Conservation (phyloP, 1,139 yeast genomes). For the Petasospora rhodanensis region DNA sequence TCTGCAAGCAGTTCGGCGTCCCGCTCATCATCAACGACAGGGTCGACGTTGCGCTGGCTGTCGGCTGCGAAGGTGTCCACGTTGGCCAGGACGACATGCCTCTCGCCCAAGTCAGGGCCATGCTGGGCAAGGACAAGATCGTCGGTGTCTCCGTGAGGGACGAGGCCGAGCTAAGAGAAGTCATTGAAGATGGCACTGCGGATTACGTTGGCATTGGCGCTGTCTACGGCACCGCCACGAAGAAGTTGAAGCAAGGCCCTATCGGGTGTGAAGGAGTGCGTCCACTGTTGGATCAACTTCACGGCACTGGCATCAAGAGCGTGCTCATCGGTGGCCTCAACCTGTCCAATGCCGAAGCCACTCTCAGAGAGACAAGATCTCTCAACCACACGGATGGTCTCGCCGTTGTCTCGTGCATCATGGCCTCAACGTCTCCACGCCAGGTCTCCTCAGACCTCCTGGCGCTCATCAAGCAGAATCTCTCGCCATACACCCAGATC, state of each 20-base stretch:
- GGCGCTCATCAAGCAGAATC: neutral
- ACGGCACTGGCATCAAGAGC: conserved; percentile 43
- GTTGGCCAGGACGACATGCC: conserved; percentile 92
- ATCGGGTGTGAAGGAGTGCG: conserved; percentile 69
- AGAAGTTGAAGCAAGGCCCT: conserved; percentile 46
- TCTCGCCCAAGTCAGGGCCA: conserved; percentile 52
- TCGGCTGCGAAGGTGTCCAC: conserved; percentile 90
- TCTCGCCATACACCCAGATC: neutral
- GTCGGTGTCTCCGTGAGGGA: conserved; percentile 75
- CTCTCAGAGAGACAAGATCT: conserved; percentile 44
- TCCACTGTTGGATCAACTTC: conserved; percentile 45
- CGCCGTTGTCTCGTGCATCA: conserved; percentile 82
- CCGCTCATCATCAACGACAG: conserved; percentile 88
- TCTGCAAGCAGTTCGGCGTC: conserved; percentile 56
- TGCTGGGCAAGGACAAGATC: conserved; percentile 71
- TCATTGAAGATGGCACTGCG: conserved; percentile 49
- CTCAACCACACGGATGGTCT: conserved; percentile 64
- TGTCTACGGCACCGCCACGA: conserved; percentile 70
- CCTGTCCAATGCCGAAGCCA: conserved; percentile 51
- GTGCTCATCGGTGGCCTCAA: conserved; percentile 91
- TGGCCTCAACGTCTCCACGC: conserved; percentile 44
- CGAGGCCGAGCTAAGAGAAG: conserved; percentile 52
- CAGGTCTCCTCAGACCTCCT: neutral
- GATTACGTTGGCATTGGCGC: conserved; percentile 91
- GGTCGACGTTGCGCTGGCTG: conserved; percentile 83